A percentile compares a stretch with the other conserved stretches of the same genome.
Conservation (phyloP, 2,329 filamentous ascomycete genomes). For the Triangularia setosa region DNA sequence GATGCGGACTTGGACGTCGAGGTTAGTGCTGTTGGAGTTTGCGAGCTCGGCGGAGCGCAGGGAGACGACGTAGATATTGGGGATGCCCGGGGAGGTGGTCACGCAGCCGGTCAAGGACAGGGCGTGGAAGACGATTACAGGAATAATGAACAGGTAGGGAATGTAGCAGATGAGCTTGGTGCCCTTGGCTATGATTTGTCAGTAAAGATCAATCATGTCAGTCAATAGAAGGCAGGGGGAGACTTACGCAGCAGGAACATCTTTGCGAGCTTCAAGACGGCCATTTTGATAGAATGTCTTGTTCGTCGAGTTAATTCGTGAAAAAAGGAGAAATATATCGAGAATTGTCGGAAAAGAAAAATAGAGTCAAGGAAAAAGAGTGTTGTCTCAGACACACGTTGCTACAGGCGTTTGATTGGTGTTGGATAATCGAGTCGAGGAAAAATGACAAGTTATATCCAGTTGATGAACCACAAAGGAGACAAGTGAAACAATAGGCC, state of each 20-base stretch:
- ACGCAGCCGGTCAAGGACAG: conserved; percentile 27
- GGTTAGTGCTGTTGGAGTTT: conserved; percentile 15
- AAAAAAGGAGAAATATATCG: not conserved
- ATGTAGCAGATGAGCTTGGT: not conserved
- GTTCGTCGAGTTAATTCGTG: not conserved
- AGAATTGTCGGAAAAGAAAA: not conserved
- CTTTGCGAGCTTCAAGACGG: conserved; percentile 12
- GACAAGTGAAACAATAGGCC: conserved; percentile 8
- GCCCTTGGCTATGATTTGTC: conserved; percentile 11
- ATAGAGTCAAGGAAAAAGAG: conserved; percentile 1
- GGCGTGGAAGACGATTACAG: conserved; percentile 23
- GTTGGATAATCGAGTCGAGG: not conserved
- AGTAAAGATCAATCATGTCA: not conserved
- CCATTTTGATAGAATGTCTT: conserved; percentile 14
- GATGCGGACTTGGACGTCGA: conserved; percentile 22
- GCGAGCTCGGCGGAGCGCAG: conserved; percentile 12
- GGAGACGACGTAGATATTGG: conserved; percentile 27
- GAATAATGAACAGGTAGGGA: conserved; percentile 22
- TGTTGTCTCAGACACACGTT: not conserved
- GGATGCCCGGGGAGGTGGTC: conserved; percentile 25
- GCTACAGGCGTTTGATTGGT: not conserved
- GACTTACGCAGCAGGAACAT: conserved; percentile 19
- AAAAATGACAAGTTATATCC: conserved; percentile 1
- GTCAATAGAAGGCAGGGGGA: not conserved
- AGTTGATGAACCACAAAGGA: conserved; percentile 20